Evolutionary conservation across 169 alveolate genomes (phyloP), one percentile per base, ranked within the genome.

Genomic region (Plasmodium reichenowi): DNA sequence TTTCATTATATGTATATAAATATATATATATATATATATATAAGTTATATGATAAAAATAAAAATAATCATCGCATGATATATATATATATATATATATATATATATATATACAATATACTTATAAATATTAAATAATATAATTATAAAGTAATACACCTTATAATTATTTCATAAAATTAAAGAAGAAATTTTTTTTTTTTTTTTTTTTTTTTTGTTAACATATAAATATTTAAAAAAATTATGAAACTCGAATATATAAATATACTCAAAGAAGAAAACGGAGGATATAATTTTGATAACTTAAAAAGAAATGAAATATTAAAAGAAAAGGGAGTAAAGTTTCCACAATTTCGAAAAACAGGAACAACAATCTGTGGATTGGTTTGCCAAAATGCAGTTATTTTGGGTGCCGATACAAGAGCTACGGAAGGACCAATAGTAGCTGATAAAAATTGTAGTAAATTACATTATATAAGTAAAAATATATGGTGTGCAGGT

Each of bases 311-410:
- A 80, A 80, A 80, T 80, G 90, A 80, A 80, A 67, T 80, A 67
- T 68, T 80, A 48, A 63, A 68, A 32, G 90, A 80, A 80, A 80
- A 80, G 9, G 90, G 90, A 80, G 20, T 68, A 67, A 67, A 60
- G 10, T 80, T 80, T n/a, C 90, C 90, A n/a, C 52, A 29, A 32
- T 80, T 80, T 80, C 72, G 90, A 67, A 94, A 94, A 83, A 94
- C 96, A 26, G 99, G 99, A 50, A 99, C 99, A 17, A 99, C 99
- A 10, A 99, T 99, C 75, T 98, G 98, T 56, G 99, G 99, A 9
- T 93, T 97, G 13, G 94, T 96, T 59, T 97, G 95, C 78, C 95
- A 96, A 54, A 99, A 97, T 72, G 99, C 99, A 22, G 99, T 99
- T 67, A 97, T 98, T 54, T 89, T 99, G 58, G 99, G 99, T 38